Base-by-base conservation (phyloP, 371 early-diverging fungal species). In the Rhizoclosmatium hyalinum region DNA sequence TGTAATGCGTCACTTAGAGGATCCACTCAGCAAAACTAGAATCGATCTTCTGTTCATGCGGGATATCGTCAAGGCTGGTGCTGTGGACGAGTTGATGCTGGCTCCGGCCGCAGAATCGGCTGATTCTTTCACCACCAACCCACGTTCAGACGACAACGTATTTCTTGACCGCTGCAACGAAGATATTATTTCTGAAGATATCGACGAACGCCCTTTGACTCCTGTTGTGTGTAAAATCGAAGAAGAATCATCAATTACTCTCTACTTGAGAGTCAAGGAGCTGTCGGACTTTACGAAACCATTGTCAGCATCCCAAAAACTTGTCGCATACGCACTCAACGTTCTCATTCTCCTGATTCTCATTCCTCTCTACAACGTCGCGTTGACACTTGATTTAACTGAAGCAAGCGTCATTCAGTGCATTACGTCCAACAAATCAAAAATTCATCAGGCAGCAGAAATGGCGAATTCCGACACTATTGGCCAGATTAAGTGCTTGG, bases 181-280 rank as follows among this genome's bases (percentile, higher is more conserved):
- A 58, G 58, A 58, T n/a, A 53, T 53, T n/a, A 53, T 53, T 10
- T 53, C 53, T 53, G 53, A 53, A 53, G 53, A 53, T n/a, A 10
- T 53, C 53, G 53, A 10, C 14, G 14, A 12, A n/a, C n/a, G 14
- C 53, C 14, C n/a, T n/a, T 12, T n/a, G 53, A 12, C 53, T 53
- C 53, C 53, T n/a, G n/a, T 53, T 53, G 10, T n/a, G 53, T 53
- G 53, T 53, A 10, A 10, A 10, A 12, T n/a, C 14, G n/a, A 12
- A n/a, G 1, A 53, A 53, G n/a, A 10, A 10, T 1, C 53, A 0
- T 1, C n/a, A 1, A n/a, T 53, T 1, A 10, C n/a, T 53, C n/a
- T 53, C 14, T 53, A 53, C n/a, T n/a, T 12, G 1, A 53, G n/a
- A 53, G 14, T 53, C 53, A n/a, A 10, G 53, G 14, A 12, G 53